Base-by-base conservation (phyloP, 2,329 filamentous ascomycete genomes). In the Rutstroemia sp. region DNA sequence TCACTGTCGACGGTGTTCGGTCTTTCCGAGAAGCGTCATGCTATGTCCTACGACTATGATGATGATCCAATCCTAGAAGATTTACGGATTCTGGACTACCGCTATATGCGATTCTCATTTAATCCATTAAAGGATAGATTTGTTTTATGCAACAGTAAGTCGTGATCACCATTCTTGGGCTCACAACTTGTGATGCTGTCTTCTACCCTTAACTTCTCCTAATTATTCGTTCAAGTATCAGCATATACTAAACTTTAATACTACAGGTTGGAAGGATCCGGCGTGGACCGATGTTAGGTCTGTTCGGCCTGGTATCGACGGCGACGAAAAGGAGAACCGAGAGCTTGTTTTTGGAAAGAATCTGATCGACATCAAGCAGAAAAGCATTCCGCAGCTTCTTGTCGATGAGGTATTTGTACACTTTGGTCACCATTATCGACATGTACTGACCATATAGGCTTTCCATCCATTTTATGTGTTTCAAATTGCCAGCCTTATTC, bases 381-480 rank as follows among this genome's bases (percentile, higher is more conserved):
- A 96, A 73, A 85, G 88, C 1, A 80, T 87, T 16, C 79, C 83
- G 1, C 89, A 95, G 67, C 81, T 99, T 48, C 78, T 99, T 14
- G 78, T 96, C 19, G 92, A 99, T 64, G 94, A 99, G 75, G 87
- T 89, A 70, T 38, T 60, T 57, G 51, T 27, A 34, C 30, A 38
- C 10, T 14, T 16, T n/a, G 25, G n/a, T 4, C 0, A 5, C n/a
- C 34, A 9, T 5, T 14, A 17, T 17, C 60, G 53, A 56, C 27
- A 48, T 57, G 58, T 54, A 61, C 67, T 48, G 68, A 56, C 68
- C 51, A 88, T 81, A 89, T 88, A 89, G 82, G 91, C 89, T 19
- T 91, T 99, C 66, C 94, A 99, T 69, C 95, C 94, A 0, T 99
- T 99, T 70, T 99, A 99, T 70, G 87, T 99, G 56, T 99, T 99